A percentile compares a stretch with the other conserved stretches of the same genome.
These are phyloP conservation scores for Xylaria grammica DNA, from an alignment of 495 filamentous ascomycete genomes.

Conservation along the genomic window DNA sequence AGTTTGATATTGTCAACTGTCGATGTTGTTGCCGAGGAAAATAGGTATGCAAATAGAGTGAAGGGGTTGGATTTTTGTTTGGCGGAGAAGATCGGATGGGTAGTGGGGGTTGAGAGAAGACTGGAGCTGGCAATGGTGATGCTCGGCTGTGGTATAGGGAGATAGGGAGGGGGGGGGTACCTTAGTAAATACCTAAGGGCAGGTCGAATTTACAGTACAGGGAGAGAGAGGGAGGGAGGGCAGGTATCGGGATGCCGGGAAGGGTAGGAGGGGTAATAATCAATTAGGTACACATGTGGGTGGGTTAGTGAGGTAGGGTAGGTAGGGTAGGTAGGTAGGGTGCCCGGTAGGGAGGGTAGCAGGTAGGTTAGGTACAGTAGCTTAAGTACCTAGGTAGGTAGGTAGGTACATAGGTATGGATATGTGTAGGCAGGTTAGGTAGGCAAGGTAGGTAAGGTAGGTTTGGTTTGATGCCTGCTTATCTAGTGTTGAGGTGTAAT, in stretches of 20 bases:
- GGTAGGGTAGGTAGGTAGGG: neutral
- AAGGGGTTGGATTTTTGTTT: slow-evolving; percentile 20
- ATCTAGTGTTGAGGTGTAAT: too few relatives aligned
- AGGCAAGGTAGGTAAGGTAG: too few relatives aligned
- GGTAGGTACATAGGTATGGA: neutral
- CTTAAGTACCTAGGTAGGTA: neutral
- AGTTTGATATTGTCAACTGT: neutral
- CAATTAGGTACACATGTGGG: slow-evolving; percentile 5
- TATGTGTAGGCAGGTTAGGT: too few relatives aligned
- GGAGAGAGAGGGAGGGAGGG: too few relatives aligned
- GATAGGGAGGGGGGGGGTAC: slow-evolving; percentile 9
- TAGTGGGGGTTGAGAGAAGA: slow-evolving; percentile 14
- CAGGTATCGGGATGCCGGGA: slow-evolving; percentile 21
- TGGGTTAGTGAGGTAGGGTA: neutral
- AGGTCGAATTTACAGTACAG: slow-evolving; percentile 8
- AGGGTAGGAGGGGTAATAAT: slow-evolving; percentile 26
- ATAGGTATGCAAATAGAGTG: slow-evolving; percentile 15
- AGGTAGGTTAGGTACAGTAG: neutral
- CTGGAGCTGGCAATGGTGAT: slow-evolving; percentile 9
- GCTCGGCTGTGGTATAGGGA: neutral
- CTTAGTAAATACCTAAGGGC: neutral
- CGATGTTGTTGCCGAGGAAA: slow-evolving; percentile 6
- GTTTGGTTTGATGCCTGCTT: too few relatives aligned
- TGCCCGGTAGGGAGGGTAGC: neutral
- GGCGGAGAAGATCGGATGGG: slow-evolving; percentile 21